Evolutionary conservation across 2,329 filamentous ascomycete genomes (phyloP), one percentile per base, ranked within the genome.

Genomic region (Ascosphaera aggregata): DNA sequence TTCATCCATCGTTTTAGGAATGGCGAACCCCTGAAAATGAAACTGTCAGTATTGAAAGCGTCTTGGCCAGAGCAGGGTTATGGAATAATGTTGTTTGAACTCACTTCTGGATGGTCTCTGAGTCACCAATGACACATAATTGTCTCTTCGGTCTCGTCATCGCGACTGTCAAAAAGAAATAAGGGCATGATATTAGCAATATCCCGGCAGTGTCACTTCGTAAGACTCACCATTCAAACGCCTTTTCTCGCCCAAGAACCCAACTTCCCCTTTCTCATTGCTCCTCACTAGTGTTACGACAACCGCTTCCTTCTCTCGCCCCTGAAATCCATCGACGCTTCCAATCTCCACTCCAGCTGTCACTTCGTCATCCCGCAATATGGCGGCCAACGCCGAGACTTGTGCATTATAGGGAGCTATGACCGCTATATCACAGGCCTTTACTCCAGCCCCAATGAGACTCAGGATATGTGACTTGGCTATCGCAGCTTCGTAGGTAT

Each of bases 351-450:
- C 73, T 9, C 78, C 82, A 0, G 79, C 78, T 49, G 78, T 92
- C 31, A 65, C 62, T 43, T 89, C 80, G 15, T 31, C 27, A 9
- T 31, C 27, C 52, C 86, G 89, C 38, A 98, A 66, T 46, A 77
- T 66, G 30, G 66, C 62, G 9, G 82, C 75, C 39, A 95, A 63
- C 9, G 91, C 59, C 3, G 79, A 76, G 27, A 94, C 68, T 71
- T 91, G 89, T 11, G 81, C 89, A 59, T 94, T 95, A 60, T 98
- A 98, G 31, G 89, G 89, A 37, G 89, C 94, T 39, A 98, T 75
- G 9, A 95, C 76, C 1, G 86, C 89, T 49, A 98, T 85, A 51
- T 94, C 82, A 49, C 80, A 75, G 2, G 81, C 63, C 47, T 66
- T 73, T 20, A 98, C 70, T 1, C 89, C 89, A 1, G 82, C 76